These are phyloP conservation scores for Sporothrix mexicana DNA, from an alignment of 2,329 filamentous ascomycete genomes.

Conservation along the genomic window DNA sequence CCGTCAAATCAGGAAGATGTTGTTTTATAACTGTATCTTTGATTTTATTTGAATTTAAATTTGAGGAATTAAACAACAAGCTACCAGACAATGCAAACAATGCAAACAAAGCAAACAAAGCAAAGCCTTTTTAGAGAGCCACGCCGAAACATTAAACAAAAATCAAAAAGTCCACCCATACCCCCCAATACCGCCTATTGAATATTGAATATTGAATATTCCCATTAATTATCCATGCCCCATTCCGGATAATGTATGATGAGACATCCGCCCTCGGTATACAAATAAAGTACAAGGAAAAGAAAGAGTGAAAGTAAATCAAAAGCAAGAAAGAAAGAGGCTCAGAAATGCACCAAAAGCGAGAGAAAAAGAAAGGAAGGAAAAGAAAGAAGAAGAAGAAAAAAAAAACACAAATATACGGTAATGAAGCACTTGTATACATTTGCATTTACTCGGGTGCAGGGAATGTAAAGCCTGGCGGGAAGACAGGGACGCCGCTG, in stretches of 20 bases:
- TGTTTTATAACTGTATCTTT: too few relatives aligned
- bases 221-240: too few relatives aligned
- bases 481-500: slow-evolving; percentile 59
- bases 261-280: too few relatives aligned
- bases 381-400: background rate
- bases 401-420: background rate
- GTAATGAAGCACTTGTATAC: background rate
- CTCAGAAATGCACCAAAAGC: background rate
- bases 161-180: background rate
- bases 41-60: too few relatives aligned
- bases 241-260: too few relatives aligned
- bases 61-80: slow-evolving; percentile 6
- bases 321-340: background rate
- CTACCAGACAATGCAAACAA: too few relatives aligned
- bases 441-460: slow-evolving; percentile 31
- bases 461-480: slow-evolving; percentile 52
- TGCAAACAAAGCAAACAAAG: too few relatives aligned
- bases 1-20: too few relatives aligned
- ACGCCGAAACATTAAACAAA: background rate
- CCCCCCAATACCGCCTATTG: too few relatives aligned
- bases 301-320: background rate
- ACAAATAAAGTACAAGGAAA: background rate
- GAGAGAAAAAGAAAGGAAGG: too few relatives aligned
- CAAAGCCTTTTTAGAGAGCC: background rate
- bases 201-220: too few relatives aligned